Evolutionary conservation across 108 stramenopile genomes (phyloP), one percentile per base, ranked within the genome.

Genomic region (Fragilariopsis cylindrus): DNA sequence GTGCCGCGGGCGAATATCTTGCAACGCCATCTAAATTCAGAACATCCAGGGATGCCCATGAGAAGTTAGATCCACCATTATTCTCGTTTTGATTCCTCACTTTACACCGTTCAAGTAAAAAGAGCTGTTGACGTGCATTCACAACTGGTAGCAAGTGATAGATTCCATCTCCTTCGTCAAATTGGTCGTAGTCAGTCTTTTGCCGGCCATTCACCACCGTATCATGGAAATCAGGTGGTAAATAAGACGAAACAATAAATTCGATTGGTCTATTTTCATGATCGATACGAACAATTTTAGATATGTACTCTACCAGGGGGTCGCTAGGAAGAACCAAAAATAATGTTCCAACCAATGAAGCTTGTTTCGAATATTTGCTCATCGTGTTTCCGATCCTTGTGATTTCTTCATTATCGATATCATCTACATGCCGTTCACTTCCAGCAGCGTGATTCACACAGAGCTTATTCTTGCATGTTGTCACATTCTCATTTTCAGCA

Each of bases 261-360:
- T 74, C 73, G 40, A 80, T 60, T 3, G 76, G 76, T 76, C 74
- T 45, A 47, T 43, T 65, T 7, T 57, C 19, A 21, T 66, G 57
- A 2, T 71, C 49, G 9, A 82, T 64, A 7, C 42, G 50, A 39
- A 71, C 48, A 1, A 57, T 65, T 5, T 49, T 19, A 4, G 56
- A 21, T 3, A 81, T 50, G 55, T 16, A 44, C 3, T 66, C 54
- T 18, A 83, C 68, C 2, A 82, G 49, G n/a, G 76, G 76, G 62
- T 86, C 85, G 49, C 65, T 69, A 16, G 76, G 80, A 8, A 76
- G 60, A 49, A 83, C 72, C 30, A 78, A 68, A 13, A 86, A 64
- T 43, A 73, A 65, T 15, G 58, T 77, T n/a, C 85, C 85, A 16
- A 86, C 80, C 18, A 86, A 44, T 4, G 81, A 77, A 9, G 85